Evolutionary conservation across 768 basidiomycete species (phyloP).

Genomic region (Agaricus sinodeliciosus): DNA sequence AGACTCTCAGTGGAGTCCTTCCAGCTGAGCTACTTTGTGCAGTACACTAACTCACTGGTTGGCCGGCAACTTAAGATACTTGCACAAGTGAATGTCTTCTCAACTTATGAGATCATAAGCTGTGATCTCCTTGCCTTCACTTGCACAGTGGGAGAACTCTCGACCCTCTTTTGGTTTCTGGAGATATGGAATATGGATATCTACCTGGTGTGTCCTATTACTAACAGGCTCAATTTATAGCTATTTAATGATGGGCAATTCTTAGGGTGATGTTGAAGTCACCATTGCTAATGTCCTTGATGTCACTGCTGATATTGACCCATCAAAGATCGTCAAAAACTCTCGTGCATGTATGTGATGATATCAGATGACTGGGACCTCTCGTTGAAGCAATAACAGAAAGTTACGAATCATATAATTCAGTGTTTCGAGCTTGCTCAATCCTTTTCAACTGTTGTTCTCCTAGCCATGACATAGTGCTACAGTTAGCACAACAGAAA

Average conservation of each 20-base stretch:
- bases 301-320: conserved; percentile 24
- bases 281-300: conserved; percentile 31
- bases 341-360: conserved; percentile 24
- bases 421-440: conserved; percentile 32
- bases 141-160: conserved; percentile 25
- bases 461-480: conserved; percentile 35
- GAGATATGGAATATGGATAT: conserved; percentile 28
- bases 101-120: conserved; percentile 1
- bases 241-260: neutral
- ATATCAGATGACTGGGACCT: conserved; percentile 29
- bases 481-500: conserved; percentile 22
- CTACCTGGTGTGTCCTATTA: conserved; percentile 23
- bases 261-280: conserved; percentile 21
- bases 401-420: conserved; percentile 34
- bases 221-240: neutral
- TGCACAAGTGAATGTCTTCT: conserved; percentile 4
- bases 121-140: conserved; percentile 19
- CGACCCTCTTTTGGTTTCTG: conserved; percentile 33
- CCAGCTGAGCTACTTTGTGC: conserved; percentile 34
- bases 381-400: conserved; percentile 27
- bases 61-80: conserved; percentile 14
- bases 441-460: conserved; percentile 35
- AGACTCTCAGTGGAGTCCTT: conserved; percentile 27
- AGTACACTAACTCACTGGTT: conserved; percentile 35
- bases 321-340: conserved; percentile 28